Evolutionary conservation across 2,329 filamentous ascomycete genomes (phyloP).

Genomic region (Phialophora macrospora): DNA sequence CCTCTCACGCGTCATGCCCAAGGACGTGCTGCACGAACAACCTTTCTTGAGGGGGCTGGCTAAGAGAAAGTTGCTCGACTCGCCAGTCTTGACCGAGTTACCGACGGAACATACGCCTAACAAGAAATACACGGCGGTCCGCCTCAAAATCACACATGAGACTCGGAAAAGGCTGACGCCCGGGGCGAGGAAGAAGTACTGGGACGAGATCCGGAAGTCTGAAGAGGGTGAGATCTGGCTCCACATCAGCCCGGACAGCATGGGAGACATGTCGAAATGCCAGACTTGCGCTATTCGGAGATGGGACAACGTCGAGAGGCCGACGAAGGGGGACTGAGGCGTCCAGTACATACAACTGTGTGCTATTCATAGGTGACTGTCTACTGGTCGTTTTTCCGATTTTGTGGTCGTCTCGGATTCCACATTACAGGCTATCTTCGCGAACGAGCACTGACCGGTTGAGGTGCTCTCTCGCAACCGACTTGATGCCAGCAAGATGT

Average conservation of each 20-base stretch:
- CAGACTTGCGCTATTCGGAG: constrained; percentile 19
- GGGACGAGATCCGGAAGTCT: constrained; percentile 23
- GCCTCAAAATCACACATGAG: constrained; percentile 64
- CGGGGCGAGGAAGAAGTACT: constrained; percentile 29
- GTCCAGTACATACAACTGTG: background rate
- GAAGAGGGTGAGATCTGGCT: constrained; percentile 35
- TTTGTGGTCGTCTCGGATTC: no score
- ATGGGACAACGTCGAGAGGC: constrained; percentile 9
- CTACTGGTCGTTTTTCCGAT: no score
- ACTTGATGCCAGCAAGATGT: constrained; percentile 27
- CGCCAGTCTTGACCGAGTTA: constrained; percentile 53
- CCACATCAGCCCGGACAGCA: constrained; percentile 31
- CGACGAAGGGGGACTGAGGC: constrained; percentile 2
- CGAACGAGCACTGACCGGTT: background rate
- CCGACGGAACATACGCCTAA: constrained; percentile 60
- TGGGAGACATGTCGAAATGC: constrained; percentile 16
- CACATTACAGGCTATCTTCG: background rate
- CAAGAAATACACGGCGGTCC: constrained; percentile 63
- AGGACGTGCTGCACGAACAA: constrained; percentile 49
- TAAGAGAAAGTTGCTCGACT: constrained; percentile 59
- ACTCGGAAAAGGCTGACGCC: constrained; percentile 31
- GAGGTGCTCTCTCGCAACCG: background rate
- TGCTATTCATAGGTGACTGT: no score
- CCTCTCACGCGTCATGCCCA: constrained; percentile 50
- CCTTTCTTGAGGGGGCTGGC: constrained; percentile 57